phyloP scores from a whole-genome alignment of 768 basidiomycete genomes.

The Auricularia cornea region DNA sequence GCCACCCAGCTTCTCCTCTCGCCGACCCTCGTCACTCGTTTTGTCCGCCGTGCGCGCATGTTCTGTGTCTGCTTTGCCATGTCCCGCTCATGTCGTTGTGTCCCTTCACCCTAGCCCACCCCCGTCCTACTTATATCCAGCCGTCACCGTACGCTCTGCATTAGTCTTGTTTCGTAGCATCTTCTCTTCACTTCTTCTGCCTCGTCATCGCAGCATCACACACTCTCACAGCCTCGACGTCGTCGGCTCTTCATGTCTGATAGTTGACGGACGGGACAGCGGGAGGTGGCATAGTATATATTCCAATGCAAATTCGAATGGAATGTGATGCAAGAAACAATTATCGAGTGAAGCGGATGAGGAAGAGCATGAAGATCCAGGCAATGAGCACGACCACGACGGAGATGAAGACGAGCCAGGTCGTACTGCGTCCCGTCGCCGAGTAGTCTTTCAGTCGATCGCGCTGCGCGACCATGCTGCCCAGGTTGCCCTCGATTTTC shows the following conservation, averaged over 20 bases:
- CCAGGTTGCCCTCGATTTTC: slow-evolving; percentile 68
- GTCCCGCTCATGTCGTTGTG: background rate
- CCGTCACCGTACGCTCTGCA: background rate
- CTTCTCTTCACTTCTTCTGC: background rate
- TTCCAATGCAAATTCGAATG: background rate
- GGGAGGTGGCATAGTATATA: background rate
- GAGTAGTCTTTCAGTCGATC: slow-evolving; percentile 51
- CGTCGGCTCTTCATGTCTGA: background rate
- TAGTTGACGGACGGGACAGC: background rate
- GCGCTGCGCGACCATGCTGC: slow-evolving; percentile 58
- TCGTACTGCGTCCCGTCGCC: slow-evolving; percentile 60
- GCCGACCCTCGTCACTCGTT: background rate
- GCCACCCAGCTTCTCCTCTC: background rate
- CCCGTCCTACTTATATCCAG: background rate
- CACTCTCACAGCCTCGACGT: background rate
- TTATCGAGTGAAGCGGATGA: slow-evolving; percentile 54
- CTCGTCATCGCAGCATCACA: background rate
- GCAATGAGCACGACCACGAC: slow-evolving; percentile 58
- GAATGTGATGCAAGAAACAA: background rate
- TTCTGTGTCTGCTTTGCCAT: background rate
- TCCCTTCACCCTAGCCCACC: background rate
- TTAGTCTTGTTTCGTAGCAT: background rate
- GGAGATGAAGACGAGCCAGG: slow-evolving; percentile 58
- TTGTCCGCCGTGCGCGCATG: background rate
- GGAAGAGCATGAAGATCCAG: slow-evolving; percentile 52